Evolutionary conservation across 208 protist species (phyloP).

Genomic region (Trypanosoma mega): DNA sequence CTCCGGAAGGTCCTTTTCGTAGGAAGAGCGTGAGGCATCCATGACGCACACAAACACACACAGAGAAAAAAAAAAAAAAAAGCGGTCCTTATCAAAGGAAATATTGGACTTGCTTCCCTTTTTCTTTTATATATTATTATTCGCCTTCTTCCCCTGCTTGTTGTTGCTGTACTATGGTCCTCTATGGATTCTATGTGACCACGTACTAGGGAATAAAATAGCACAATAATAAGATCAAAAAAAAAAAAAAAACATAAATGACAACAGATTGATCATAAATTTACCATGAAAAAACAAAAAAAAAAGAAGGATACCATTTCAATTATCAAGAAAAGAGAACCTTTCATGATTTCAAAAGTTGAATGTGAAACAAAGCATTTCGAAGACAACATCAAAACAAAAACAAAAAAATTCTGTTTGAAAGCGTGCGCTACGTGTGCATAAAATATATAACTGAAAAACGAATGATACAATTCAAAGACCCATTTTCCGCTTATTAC

Average conservation of each 20-base stretch:
- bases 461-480: background rate
- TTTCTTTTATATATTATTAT: background rate
- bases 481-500: background rate
- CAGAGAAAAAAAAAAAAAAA: too few species aligned
- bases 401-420: conserved; percentile 13
- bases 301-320: too few species aligned
- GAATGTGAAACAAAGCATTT: too few species aligned
- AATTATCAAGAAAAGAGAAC: too few species aligned
- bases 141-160: background rate
- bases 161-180: background rate
- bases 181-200: too few species aligned
- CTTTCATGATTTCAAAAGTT: too few species aligned
- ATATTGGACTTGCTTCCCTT: conserved; percentile 1
- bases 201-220: background rate
- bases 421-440: too few species aligned
- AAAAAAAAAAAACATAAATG: conserved; percentile 30
- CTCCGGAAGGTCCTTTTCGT: conserved; percentile 32
- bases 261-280: conserved; percentile 21
- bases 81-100: conserved; percentile 20
- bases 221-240: conserved; percentile 6
- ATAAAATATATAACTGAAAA: conserved; percentile 8
- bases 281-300: conserved; percentile 12
- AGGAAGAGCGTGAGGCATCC: conserved; percentile 8
- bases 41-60: too few species aligned
- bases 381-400: conserved; percentile 10